These are phyloP conservation scores for Ascosphaera apis DNA, from an alignment of 2,329 filamentous ascomycete genomes.

Conservation along the genomic window DNA sequence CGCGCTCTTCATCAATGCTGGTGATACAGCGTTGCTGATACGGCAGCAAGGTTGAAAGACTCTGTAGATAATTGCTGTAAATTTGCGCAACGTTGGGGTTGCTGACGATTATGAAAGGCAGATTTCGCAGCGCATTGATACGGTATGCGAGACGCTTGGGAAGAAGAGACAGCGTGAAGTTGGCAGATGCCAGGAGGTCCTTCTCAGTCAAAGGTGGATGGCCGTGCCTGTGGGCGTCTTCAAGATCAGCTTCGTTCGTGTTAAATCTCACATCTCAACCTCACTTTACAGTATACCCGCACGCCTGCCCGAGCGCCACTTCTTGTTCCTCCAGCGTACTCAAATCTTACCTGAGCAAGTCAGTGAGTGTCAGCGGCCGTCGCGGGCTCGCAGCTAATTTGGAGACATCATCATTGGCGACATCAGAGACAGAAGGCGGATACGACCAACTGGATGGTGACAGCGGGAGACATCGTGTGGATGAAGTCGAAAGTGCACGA, in stretches of 20 bases:
- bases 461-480: constrained; percentile 1
- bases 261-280: constrained; percentile 3
- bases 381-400: constrained; percentile 55
- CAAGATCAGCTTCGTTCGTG: constrained; percentile 1
- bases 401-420: constrained; percentile 53
- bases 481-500: not conserved
- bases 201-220: constrained; percentile 61
- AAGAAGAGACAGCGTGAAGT: constrained; percentile 82
- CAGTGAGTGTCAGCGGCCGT: constrained; percentile 61
- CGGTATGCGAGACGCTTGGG: constrained; percentile 82
- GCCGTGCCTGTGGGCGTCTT: constrained; percentile 32
- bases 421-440: constrained; percentile 25
- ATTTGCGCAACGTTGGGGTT: constrained; percentile 88
- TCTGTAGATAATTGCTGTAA: constrained; percentile 90
- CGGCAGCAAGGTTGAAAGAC: constrained; percentile 68
- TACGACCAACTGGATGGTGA: constrained; percentile 14
- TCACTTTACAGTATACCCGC: too few relatives aligned
- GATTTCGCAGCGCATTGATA: constrained; percentile 75
- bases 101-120: constrained; percentile 96
- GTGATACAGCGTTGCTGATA: constrained; percentile 53
- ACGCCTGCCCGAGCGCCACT: too few relatives aligned
- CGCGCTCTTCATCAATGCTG: constrained; percentile 64
- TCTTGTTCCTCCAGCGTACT: too few relatives aligned
- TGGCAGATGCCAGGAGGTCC: constrained; percentile 69
- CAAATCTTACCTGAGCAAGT: constrained; percentile 72